These are phyloP conservation scores for Passalora sequoiae DNA, from an alignment of 2,329 filamentous ascomycete genomes.

Conservation along the genomic window DNA sequence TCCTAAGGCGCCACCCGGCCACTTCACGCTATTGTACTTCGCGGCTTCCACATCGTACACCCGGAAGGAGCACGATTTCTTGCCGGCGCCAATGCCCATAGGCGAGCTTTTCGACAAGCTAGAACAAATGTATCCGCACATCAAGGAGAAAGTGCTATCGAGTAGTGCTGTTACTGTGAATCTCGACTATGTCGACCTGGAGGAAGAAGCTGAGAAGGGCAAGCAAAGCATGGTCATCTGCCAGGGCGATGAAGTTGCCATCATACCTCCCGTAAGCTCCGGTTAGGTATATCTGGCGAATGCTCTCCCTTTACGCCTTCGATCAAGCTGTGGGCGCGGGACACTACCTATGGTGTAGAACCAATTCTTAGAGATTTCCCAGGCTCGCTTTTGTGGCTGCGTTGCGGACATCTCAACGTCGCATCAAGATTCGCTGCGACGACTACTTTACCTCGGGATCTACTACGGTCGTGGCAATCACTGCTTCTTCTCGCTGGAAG, in stretches of 20 bases:
- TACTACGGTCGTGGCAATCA: no score
- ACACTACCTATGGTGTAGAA: no score
- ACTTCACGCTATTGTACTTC: slow-evolving; percentile 80
- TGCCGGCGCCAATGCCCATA: slow-evolving; percentile 62
- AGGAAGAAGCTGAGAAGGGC: slow-evolving; percentile 43
- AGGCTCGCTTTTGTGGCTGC: no score
- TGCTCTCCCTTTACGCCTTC: no score
- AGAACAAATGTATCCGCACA: slow-evolving; percentile 65
- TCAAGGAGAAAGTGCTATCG: slow-evolving; percentile 61
- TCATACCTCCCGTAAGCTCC: slow-evolving; percentile 84
- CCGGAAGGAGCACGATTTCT: slow-evolving; percentile 57
- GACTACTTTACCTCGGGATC: no score
- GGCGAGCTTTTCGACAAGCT: slow-evolving; percentile 60
- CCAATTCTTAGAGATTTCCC: no score
- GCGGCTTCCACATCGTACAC: slow-evolving; percentile 69
- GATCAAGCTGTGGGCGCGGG: no score
- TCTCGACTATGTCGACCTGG: slow-evolving; percentile 70
- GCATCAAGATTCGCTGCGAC: no score
- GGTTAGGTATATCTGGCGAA: no score
- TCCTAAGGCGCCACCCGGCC: slow-evolving; percentile 52
- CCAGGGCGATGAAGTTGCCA: slow-evolving; percentile 75
- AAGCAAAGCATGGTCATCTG: slow-evolving; percentile 51
- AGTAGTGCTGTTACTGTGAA: slow-evolving; percentile 77
- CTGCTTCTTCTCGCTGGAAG: no score
- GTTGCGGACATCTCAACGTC: no score